Conservation (phyloP, 495 filamentous ascomycete genomes). For the Evansstolkia leycettana region DNA sequence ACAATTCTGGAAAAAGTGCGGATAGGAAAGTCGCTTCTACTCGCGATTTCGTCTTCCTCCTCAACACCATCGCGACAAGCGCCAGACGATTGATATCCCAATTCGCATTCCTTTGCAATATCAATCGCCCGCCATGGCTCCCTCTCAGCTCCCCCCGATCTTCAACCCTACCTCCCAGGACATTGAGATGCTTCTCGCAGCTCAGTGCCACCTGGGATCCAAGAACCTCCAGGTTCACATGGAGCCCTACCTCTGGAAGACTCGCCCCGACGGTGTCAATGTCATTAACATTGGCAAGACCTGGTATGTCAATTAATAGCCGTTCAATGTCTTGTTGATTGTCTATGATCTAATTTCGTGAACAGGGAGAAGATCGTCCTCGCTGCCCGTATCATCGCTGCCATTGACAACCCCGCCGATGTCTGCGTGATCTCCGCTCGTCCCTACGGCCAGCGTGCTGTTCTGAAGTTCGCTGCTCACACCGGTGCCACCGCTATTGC, state of each 20-base stretch:
- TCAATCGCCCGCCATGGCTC: slow-evolving; percentile 76
- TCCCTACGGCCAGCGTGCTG: slow-evolving; percentile 97
- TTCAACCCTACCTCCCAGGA: slow-evolving; percentile 82
- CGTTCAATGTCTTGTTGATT: not conserved
- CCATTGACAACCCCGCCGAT: slow-evolving; percentile 98
- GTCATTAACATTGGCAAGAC: slow-evolving; percentile 99
- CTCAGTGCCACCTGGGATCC: slow-evolving; percentile 91
- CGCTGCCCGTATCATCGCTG: slow-evolving; percentile 94
- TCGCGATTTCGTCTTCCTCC: slow-evolving; percentile 24
- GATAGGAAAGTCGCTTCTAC: too few species aligned
- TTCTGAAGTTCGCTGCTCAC: slow-evolving; percentile 97
- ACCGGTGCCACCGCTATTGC: slow-evolving; percentile 96
- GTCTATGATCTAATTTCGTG: not conserved
- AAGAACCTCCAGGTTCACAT: slow-evolving; percentile 99
- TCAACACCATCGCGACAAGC: slow-evolving; percentile 33
- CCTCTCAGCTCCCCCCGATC: slow-evolving; percentile 74
- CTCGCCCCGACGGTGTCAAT: slow-evolving; percentile 92
- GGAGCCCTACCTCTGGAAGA: slow-evolving; percentile 99
- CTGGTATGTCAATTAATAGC: slow-evolving; percentile 51
- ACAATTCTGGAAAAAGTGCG: too few species aligned
- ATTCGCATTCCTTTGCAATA: slow-evolving; percentile 30
- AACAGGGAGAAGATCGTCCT: slow-evolving; percentile 97
- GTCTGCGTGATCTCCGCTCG: slow-evolving; percentile 98
- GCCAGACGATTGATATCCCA: slow-evolving; percentile 43
- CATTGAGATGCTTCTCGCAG: slow-evolving; percentile 98